Conservation (phyloP, 768 basidiomycete genomes). For the Psilocybe tampanensis region DNA sequence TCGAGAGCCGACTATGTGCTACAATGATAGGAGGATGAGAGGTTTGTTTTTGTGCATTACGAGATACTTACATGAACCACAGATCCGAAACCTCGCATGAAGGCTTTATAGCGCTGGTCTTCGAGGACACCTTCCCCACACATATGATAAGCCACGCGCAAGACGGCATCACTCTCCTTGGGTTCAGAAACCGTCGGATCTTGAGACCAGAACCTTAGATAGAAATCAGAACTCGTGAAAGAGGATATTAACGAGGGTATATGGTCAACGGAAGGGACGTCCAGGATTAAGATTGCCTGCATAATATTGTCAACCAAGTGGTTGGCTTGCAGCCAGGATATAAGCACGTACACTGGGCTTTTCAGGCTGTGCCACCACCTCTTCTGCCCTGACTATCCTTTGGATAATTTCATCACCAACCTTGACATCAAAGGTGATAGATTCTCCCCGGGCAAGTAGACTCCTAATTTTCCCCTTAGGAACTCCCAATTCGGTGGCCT, state of each 20-base stretch:
- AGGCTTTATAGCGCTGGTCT: conserved; percentile 66
- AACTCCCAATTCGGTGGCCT: conserved; percentile 67
- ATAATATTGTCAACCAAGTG: no score
- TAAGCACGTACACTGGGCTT: conserved; percentile 42
- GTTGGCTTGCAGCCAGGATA: no score
- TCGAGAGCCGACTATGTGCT: conserved; percentile 80
- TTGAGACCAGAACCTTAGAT: conserved; percentile 49
- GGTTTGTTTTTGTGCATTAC: neutral
- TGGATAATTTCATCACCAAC: conserved; percentile 42
- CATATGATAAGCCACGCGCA: conserved; percentile 69
- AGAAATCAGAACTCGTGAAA: conserved; percentile 49
- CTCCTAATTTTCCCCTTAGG: conserved; percentile 55
- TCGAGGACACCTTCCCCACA: conserved; percentile 72
- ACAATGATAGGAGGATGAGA: neutral
- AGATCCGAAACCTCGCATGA: conserved; percentile 70
- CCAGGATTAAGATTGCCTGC: conserved; percentile 69
- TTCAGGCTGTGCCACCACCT: conserved; percentile 58
- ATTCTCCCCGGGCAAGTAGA: conserved; percentile 63
- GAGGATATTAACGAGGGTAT: conserved; percentile 52
- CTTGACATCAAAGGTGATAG: conserved; percentile 56
- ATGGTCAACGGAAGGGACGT: conserved; percentile 65
- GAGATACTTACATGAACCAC: conserved; percentile 52
- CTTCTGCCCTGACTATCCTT: conserved; percentile 59
- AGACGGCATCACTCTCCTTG: conserved; percentile 35
- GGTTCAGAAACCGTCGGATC: conserved; percentile 34